Evolutionary conservation across 2,329 filamentous ascomycete genomes (phyloP).

Genomic region (Fusarium tricinctum): DNA sequence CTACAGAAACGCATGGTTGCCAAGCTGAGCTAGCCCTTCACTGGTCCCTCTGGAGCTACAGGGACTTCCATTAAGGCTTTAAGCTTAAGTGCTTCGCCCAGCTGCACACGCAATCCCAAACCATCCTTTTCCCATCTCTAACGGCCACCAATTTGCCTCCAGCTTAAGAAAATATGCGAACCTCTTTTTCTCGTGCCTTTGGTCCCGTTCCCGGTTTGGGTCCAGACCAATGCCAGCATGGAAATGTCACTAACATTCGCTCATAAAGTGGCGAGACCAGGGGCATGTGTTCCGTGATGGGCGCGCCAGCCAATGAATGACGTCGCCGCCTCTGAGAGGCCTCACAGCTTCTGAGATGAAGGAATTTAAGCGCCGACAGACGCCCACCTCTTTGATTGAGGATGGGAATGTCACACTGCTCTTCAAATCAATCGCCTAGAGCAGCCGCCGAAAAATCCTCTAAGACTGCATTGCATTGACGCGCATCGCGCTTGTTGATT

Average conservation of each 20-base stretch:
- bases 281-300: conserved; percentile 22
- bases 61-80: conserved; percentile 37
- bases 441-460: conserved; percentile 25
- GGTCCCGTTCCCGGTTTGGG: not conserved
- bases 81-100: conserved; percentile 45
- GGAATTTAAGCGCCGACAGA: conserved; percentile 48
- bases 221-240: conserved; percentile 10
- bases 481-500: conserved; percentile 46
- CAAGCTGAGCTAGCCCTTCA: conserved; percentile 28
- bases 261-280: conserved; percentile 35
- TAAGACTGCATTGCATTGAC: conserved; percentile 23
- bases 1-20: conserved; percentile 2
- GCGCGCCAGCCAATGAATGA: conserved; percentile 43
- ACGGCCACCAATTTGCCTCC: conserved; percentile 7
- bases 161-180: conserved; percentile 3
- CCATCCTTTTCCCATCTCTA: not conserved
- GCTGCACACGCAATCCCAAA: conserved; percentile 33
- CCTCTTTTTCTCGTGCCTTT: not conserved
- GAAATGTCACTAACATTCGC: conserved; percentile 18
- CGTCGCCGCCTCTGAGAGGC: conserved; percentile 46
- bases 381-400: conserved; percentile 34
- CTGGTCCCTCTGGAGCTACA: conserved; percentile 21
- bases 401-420: conserved; percentile 27
- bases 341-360: conserved; percentile 41
- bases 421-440: conserved; percentile 33